Evolutionary conservation across 257 asterid species (phyloP).

Genomic region (Solanum sparsipilum): DNA sequence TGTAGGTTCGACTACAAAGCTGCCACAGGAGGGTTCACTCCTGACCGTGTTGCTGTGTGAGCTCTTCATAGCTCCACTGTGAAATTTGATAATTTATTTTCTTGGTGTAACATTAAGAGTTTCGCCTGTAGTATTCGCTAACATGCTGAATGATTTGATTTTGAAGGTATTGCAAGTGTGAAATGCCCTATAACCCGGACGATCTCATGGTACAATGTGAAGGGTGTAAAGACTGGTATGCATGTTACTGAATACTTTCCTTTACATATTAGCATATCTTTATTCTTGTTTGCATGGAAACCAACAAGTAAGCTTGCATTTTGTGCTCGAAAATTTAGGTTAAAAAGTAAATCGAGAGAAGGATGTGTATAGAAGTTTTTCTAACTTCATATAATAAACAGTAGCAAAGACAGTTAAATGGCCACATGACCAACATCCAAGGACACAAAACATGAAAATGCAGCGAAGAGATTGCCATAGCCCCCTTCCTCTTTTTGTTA

Average conservation of each 20-base stretch:
- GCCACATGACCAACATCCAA: background rate
- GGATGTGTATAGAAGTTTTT: background rate
- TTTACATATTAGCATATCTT: background rate
- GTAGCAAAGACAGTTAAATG: background rate
- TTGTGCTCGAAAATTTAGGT: background rate
- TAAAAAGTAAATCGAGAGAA: background rate
- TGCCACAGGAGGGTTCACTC: constrained; percentile 82
- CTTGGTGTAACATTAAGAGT: background rate
- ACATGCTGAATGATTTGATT: background rate
- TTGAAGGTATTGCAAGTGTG: constrained; percentile 76
- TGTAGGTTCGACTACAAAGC: constrained; percentile 69
- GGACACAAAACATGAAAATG: background rate
- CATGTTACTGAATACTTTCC: background rate
- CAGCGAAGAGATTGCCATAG: background rate
- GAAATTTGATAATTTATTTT: background rate
- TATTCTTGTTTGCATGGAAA: background rate
- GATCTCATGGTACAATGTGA: constrained; percentile 93
- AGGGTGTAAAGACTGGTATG: constrained; percentile 56
- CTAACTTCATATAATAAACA: background rate
- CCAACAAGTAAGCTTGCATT: background rate
- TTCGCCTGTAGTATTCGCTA: background rate
- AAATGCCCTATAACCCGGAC: constrained; percentile 85
- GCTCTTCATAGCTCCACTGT: constrained; percentile 9
- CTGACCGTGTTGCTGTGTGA: constrained; percentile 92
- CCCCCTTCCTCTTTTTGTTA: background rate